These are phyloP conservation scores for Termitomyces sp. DNA, from an alignment of 768 basidiomycete species.

Conservation along the genomic window DNA sequence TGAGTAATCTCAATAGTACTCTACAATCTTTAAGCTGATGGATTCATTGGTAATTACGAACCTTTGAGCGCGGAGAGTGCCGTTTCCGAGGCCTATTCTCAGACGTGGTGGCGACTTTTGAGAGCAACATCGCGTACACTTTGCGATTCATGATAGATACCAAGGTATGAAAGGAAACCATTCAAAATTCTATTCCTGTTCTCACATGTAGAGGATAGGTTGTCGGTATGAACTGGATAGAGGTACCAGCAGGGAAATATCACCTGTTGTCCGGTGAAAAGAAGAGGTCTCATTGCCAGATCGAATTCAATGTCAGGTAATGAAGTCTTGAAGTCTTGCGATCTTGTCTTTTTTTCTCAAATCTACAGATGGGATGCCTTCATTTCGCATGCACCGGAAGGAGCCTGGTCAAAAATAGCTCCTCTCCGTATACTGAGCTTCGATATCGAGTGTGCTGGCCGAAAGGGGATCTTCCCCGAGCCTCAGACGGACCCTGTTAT, in stretches of 20 bases:
- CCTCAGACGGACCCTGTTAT: constrained; percentile 89
- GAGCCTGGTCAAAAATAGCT: constrained; percentile 86
- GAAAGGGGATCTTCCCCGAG: constrained; percentile 97
- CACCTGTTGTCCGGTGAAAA: constrained; percentile 46
- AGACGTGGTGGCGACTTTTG: constrained; percentile 64
- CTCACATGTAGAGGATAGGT: constrained; percentile 42
- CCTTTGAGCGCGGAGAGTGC: constrained; percentile 74
- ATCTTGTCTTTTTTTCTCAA: background rate
- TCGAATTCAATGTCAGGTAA: constrained; percentile 78
- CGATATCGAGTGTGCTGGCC: constrained; percentile 98
- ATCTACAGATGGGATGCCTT: constrained; percentile 69
- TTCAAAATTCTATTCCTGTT: background rate
- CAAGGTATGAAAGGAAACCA: constrained; percentile 45
- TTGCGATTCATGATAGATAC: constrained; percentile 98
- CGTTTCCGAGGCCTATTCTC: constrained; percentile 55
- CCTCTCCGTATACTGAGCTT: constrained; percentile 94
- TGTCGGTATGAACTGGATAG: constrained; percentile 99
- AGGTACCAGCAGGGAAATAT: constrained; percentile 83
- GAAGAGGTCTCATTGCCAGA: constrained; percentile 80
- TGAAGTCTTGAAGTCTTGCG: constrained; percentile 8
- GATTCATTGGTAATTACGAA: constrained; percentile 31
- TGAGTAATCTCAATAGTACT: constrained; percentile 38
- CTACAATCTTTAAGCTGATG: constrained; percentile 4
- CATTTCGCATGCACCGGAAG: constrained; percentile 89
- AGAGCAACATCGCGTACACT: constrained; percentile 90